These are phyloP conservation scores for Lipomyces mesembrius DNA, from an alignment of 805 yeast genomes.

Conservation along the genomic window DNA sequence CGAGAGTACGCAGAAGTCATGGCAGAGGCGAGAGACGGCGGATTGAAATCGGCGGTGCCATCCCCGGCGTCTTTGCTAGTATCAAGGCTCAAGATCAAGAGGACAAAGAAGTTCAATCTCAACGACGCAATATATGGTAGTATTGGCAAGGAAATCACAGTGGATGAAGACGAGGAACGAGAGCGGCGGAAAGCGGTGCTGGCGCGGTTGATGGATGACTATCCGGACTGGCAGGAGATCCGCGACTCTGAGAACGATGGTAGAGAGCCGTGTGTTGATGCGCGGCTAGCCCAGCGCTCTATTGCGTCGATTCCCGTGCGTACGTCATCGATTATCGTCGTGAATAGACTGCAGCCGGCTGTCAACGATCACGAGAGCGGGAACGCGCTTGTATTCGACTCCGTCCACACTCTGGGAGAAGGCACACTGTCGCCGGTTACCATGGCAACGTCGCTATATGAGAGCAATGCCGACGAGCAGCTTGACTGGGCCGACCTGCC, in stretches of 20 bases:
- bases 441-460: neutral
- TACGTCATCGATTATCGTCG: neutral
- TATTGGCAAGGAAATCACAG: constrained; percentile 21
- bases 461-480: neutral
- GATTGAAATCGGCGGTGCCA: neutral
- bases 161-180: neutral
- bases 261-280: neutral
- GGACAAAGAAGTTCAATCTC: constrained; percentile 18
- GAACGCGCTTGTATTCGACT: neutral
- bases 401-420: neutral
- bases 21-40: neutral
- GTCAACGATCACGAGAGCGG: neutral
- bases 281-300: neutral
- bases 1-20: neutral
- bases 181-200: neutral
- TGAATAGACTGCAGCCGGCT: neutral
- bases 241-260: neutral
- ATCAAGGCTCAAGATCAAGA: constrained; percentile 7
- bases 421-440: neutral
- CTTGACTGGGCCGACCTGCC: neutral
- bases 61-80: neutral
- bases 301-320: neutral
- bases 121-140: constrained; percentile 27
- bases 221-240: neutral
- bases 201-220: neutral